Evolutionary conservation across 2,329 filamentous ascomycete genomes (phyloP).

Genomic region (Lecanicillium sp.): DNA sequence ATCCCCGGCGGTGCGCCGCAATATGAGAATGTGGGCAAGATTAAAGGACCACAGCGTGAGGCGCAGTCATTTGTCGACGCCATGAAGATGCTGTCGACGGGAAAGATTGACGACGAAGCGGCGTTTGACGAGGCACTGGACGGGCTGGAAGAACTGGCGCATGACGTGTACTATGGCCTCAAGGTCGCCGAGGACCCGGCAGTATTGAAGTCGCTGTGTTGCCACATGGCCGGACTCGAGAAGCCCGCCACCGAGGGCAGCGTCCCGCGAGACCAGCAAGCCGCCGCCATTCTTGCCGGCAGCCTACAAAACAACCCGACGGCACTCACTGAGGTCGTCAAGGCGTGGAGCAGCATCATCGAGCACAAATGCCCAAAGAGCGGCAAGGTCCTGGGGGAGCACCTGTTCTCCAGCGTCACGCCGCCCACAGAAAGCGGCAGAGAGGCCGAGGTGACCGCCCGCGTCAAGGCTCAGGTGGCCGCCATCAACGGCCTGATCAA

Average conservation of each 20-base stretch:
- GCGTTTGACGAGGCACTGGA: slow-evolving; percentile 44
- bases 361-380: slow-evolving; percentile 26
- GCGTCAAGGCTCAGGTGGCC: slow-evolving; percentile 33
- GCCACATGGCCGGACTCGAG: slow-evolving; percentile 36
- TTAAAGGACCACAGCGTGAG: slow-evolving; percentile 41
- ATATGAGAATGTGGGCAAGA: slow-evolving; percentile 49
- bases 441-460: slow-evolving; percentile 17
- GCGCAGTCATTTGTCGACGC: slow-evolving; percentile 30
- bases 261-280: slow-evolving; percentile 39
- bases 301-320: slow-evolving; percentile 59
- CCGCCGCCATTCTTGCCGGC: slow-evolving; percentile 49
- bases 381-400: slow-evolving; percentile 22
- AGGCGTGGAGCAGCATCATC: slow-evolving; percentile 37
- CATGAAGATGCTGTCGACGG: slow-evolving; percentile 41
- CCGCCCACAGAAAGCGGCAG: slow-evolving; percentile 14
- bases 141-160: slow-evolving; percentile 54
- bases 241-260: slow-evolving; percentile 15
- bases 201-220: slow-evolving; percentile 47
- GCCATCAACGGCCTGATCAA: slow-evolving; percentile 51
- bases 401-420: slow-evolving; percentile 34
- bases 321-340: slow-evolving; percentile 44
- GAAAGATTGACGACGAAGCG: slow-evolving; percentile 20
- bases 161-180: slow-evolving; percentile 63
- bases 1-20: slow-evolving; percentile 44
- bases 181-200: slow-evolving; percentile 51